Percentiles rank a stretch among this genome's conserved stretches.
Conservation (phyloP, 2,329 filamentous ascomycete genomes). For the Meredithiella fracta region DNA sequence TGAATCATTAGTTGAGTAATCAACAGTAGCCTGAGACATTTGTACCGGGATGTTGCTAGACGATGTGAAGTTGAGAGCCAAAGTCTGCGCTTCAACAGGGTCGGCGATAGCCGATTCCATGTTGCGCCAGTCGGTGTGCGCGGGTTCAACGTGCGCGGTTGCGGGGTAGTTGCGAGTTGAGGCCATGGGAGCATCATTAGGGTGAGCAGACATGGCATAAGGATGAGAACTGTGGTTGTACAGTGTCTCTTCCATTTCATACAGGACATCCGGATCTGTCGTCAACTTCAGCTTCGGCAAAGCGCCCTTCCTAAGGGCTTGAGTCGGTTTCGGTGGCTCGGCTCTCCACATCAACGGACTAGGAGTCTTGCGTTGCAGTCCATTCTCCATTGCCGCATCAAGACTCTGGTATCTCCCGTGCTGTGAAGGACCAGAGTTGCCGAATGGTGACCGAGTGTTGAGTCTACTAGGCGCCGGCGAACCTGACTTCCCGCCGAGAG, state of each 20-base stretch:
- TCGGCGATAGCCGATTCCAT: conserved; percentile 1
- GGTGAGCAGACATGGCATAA: conserved; percentile 7
- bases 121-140: conserved; percentile 5
- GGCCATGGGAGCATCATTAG: not conserved
- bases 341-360: not conserved
- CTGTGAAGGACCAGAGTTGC: not conserved
- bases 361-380: not conserved
- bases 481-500: not conserved
- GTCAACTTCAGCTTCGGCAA: conserved; percentile 12
- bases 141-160: conserved; percentile 1
- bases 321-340: not conserved
- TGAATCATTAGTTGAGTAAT: not conserved
- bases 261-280: conserved; percentile 11
- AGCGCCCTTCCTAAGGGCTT: not conserved
- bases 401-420: conserved; percentile 11
- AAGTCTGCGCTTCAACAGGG: conserved; percentile 1
- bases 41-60: not conserved
- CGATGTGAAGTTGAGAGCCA: not conserved
- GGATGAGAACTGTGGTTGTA: conserved; percentile 5
- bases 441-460: not conserved
- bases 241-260: conserved; percentile 11
- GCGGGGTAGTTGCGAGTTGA: conserved; percentile 7
- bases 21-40: not conserved
- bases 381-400: conserved; percentile 3
- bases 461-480: not conserved